A percentile compares a stretch with the other conserved stretches of the same genome.
Evolutionary conservation across 2,329 filamentous ascomycete genomes (phyloP).

Genomic region (Hypoxylon sp.): DNA sequence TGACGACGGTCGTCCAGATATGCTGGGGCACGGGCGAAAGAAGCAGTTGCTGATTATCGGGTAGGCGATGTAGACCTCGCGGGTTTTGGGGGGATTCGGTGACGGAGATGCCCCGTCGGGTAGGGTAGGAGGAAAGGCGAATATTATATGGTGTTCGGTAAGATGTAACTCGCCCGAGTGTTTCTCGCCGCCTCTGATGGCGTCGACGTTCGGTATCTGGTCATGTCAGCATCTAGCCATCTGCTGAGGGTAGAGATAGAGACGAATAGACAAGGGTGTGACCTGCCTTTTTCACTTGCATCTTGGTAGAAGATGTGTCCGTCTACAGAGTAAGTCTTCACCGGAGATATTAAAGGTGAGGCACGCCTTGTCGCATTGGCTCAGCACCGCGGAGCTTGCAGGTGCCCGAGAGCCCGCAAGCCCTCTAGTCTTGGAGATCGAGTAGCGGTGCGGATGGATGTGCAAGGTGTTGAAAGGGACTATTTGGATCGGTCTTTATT

Average conservation of each 20-base stretch:
- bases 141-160: conserved; percentile 67
- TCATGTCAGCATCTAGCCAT: conserved; percentile 26
- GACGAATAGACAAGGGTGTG: background rate
- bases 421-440: background rate
- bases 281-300: conserved; percentile 45
- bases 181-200: conserved; percentile 65
- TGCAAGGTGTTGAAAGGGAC: conserved; percentile 1
- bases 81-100: conserved; percentile 43
- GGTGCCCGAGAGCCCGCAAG: conserved; percentile 19
- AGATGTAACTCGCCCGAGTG: conserved; percentile 66
- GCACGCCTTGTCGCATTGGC: conserved; percentile 36
- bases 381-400: conserved; percentile 18
- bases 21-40: conserved; percentile 75
- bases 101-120: conserved; percentile 34
- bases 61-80: conserved; percentile 93
- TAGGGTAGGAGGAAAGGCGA: conserved; percentile 38
- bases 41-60: conserved; percentile 87
- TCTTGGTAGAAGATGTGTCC: conserved; percentile 25
- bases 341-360: conserved; percentile 5
- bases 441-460: background rate
- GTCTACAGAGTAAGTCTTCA: conserved; percentile 9
- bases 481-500: background rate
- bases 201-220: conserved; percentile 68
- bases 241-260: conserved; percentile 7
- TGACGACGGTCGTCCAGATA: conserved; percentile 75